Evolutionary conservation across 2,329 filamentous ascomycete genomes (phyloP).

Genomic region (Pseudopyricularia javanii): DNA sequence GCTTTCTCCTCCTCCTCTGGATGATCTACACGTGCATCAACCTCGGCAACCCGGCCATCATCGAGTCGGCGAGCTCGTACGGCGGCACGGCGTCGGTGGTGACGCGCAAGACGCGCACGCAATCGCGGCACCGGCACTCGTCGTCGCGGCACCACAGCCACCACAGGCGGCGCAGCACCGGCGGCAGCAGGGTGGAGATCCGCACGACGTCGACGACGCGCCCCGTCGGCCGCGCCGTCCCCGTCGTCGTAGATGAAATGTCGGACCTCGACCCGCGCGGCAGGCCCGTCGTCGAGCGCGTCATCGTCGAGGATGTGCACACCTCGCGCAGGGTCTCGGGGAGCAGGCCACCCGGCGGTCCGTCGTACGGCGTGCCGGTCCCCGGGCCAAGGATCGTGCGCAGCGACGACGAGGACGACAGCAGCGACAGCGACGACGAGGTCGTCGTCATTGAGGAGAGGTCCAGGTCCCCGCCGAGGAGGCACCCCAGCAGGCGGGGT

Average conservation of each 20-base stretch:
- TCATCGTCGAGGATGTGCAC: conserved; percentile 15
- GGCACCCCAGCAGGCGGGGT: conserved; percentile 11
- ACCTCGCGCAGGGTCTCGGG: conserved; percentile 6
- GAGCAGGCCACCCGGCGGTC: conserved; percentile 4
- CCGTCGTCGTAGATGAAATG: conserved; percentile 14
- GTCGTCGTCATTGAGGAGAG: conserved; percentile 22
- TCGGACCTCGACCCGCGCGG: conserved; percentile 1
- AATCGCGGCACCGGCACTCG: conserved; percentile 9
- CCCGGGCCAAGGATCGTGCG: conserved; percentile 8
- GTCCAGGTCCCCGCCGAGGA: conserved; percentile 13
- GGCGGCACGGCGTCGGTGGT: conserved; percentile 11
- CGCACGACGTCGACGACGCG: conserved; percentile 5
- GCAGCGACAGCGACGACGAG: conserved; percentile 15
- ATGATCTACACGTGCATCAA: conserved; percentile 19
- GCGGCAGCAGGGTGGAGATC: conserved; percentile 17
- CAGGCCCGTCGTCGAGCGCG: conserved; percentile 9
- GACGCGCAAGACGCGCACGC: conserved; percentile 10
- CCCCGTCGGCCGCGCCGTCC: conserved; percentile 2
- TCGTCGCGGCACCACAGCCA: conserved; percentile 2
- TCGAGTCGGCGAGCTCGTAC: conserved; percentile 5
- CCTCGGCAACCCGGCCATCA: conserved; percentile 11
- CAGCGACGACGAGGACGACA: conserved; percentile 5
- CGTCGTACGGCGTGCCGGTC: neutral
- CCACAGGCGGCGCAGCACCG: conserved; percentile 1
- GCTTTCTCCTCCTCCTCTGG: conserved; percentile 20